These are phyloP conservation scores for Cryptosporidium sp. DNA, from an alignment of 169 alveolate species.

Conservation along the genomic window DNA sequence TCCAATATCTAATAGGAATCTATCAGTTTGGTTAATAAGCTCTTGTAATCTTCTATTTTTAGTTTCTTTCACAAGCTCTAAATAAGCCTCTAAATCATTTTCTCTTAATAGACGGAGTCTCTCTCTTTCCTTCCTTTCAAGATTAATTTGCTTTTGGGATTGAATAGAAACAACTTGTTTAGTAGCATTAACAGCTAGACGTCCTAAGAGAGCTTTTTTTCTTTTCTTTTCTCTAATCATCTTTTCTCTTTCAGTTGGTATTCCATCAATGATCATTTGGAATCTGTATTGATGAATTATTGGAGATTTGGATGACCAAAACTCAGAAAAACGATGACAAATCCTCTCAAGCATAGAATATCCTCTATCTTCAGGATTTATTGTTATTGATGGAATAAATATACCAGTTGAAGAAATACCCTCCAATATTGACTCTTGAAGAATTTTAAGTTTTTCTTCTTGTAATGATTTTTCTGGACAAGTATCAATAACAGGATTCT, in stretches of 20 bases:
- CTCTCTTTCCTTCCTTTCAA: constrained; percentile 68
- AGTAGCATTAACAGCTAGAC: constrained; percentile 50
- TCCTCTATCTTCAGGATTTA: not conserved
- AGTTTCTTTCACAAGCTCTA: constrained; percentile 85
- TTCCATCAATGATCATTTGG: constrained; percentile 41
- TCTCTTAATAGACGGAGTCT: constrained; percentile 82
- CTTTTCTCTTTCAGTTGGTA: constrained; percentile 39
- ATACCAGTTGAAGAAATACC: not conserved
- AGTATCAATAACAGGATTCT: not conserved
- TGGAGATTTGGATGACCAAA: constrained; percentile 54
- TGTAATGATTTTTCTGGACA: not conserved
- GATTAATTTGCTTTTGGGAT: constrained; percentile 28
- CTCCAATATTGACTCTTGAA: not conserved
- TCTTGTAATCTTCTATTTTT: constrained; percentile 90
- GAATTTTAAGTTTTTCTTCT: not conserved
- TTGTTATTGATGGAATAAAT: not conserved
- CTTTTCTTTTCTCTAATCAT: constrained; percentile 19
- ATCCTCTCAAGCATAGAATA: not conserved
- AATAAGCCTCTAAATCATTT: constrained; percentile 87
- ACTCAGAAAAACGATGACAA: not conserved
- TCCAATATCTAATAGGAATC: constrained; percentile 88
- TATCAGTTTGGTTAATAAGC: constrained; percentile 90
- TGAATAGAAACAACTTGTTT: constrained; percentile 58
- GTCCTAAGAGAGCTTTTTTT: constrained; percentile 5
- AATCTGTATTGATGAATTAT: constrained; percentile 50